Base-by-base conservation (phyloP, 345 rosid species). In the Moricandia arvensis region DNA sequence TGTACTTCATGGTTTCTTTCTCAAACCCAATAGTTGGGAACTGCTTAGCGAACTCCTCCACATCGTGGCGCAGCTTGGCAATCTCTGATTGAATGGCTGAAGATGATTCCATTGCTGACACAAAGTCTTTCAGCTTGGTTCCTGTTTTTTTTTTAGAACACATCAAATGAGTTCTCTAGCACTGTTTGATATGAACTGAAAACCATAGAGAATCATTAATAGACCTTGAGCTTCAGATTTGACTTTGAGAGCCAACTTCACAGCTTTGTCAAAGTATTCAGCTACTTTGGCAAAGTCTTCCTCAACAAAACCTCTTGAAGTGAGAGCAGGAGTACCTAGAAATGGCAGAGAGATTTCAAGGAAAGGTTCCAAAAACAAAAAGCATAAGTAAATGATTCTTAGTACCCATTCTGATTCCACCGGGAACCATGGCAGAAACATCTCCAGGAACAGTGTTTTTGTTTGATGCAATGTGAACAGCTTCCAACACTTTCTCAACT, bases 401-500 rank as follows among this genome's bases (percentile, higher is more conserved):
- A 38, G 31, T 85, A 94, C 99, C 99, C 99, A 95, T 95, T 79
- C 99, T 87, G 80, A 95, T 95, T 86, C 99, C 99, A 68, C 99
- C 99, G 15, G 99, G 99, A 45, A 45, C 53, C 53, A 45, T 45
- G 8, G 53, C 53, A 45, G 53, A 45, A 45, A 45, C 53, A 79
- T 95, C 99, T 73, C 99, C 99, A 15, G 99, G 99, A 73, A 95
- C 97, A 29, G 99, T 95, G 86, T 95, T 95, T 79, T 95, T 95
- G 91, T 95, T 95, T 38, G 99, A 93, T 74, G 97, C 97, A 80
- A 95, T 92, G 73, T 92, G 99, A 79, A 95, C 97, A 11, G 97
- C 87, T 90, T 95, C 99, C 81, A 95, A 81, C 75, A 95, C 93
- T 89, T 95, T 95, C 78, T 95, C 99, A 80, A 95, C 99, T 82